phyloP scores from a whole-genome alignment of 2,329 filamentous ascomycete species.

The Nothophaeocryptopus gaeumannii region DNA sequence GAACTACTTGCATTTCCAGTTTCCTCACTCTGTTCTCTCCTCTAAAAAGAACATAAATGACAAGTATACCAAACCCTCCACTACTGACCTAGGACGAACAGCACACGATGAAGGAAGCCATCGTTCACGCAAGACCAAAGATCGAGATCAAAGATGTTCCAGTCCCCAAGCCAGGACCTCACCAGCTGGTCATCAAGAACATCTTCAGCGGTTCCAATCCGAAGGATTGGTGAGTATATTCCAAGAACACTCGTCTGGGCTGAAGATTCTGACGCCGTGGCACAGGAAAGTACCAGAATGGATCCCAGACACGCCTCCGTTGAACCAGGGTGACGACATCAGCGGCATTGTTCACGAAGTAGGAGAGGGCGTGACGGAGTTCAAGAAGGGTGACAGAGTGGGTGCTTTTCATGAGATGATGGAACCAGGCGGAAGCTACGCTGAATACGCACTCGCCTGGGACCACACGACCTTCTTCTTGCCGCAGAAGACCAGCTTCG shows the following conservation, averaged over 20 bases:
- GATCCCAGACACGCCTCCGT: slow-evolving; percentile 13
- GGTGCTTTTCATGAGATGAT: slow-evolving; percentile 56
- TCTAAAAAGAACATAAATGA: too few species aligned
- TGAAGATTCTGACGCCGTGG: not conserved
- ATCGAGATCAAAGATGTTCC: slow-evolving; percentile 40
- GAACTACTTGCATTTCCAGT: too few species aligned
- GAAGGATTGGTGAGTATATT: slow-evolving; percentile 28
- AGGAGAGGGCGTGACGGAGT: slow-evolving; percentile 56
- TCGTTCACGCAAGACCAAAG: slow-evolving; percentile 33
- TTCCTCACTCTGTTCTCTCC: too few species aligned
- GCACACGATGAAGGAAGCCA: slow-evolving; percentile 37
- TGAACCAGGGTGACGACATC: slow-evolving; percentile 37
- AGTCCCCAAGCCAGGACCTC: slow-evolving; percentile 40
- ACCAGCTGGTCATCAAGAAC: slow-evolving; percentile 34
- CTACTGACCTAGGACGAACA: not conserved
- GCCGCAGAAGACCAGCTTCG: slow-evolving; percentile 49
- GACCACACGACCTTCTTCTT: slow-evolving; percentile 58
- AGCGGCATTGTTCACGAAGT: slow-evolving; percentile 52
- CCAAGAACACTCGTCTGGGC: not conserved
- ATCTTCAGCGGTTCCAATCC: slow-evolving; percentile 34
- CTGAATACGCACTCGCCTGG: slow-evolving; percentile 59
- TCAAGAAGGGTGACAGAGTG: slow-evolving; percentile 58
- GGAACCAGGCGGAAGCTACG: slow-evolving; percentile 53
- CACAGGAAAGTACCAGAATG: slow-evolving; percentile 24
- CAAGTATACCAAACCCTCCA: not conserved